Percentiles rank a stretch among this genome's conserved stretches.
Evolutionary conservation across 768 basidiomycete genomes (phyloP).

Genomic region (Candolleomyces eurysporus): DNA sequence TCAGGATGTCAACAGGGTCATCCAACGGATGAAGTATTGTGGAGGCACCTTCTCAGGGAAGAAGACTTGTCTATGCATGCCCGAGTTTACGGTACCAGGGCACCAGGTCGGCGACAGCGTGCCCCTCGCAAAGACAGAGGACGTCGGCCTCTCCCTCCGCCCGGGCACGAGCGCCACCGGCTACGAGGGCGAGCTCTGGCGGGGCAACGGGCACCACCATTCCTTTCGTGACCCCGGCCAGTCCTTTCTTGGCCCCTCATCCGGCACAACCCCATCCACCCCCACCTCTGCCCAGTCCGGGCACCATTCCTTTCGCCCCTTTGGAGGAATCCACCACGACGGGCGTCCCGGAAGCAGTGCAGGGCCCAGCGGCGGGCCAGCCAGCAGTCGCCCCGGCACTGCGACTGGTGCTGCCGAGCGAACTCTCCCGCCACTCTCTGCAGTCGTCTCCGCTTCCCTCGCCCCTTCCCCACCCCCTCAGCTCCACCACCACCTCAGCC

Average conservation of each 20-base stretch:
- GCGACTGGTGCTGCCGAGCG: conserved; percentile 40
- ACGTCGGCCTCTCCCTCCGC: conserved; percentile 41
- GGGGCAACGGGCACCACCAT: conserved; percentile 26
- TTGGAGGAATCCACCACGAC: conserved; percentile 4
- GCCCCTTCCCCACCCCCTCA: conserved; percentile 29
- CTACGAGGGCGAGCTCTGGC: conserved; percentile 58
- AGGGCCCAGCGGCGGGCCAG: conserved; percentile 40
- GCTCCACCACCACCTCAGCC: not conserved
- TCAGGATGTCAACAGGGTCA: too few species aligned
- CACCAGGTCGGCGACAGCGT: not conserved
- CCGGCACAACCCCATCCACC: too few species aligned
- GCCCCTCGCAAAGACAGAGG: conserved; percentile 40
- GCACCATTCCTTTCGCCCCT: conserved; percentile 63
- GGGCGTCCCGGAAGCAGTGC: not conserved
- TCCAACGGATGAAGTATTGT: too few species aligned
- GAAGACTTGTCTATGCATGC: too few species aligned
- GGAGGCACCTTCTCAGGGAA: too few species aligned
- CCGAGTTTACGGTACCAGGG: too few species aligned
- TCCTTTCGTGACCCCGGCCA: conserved; percentile 27
- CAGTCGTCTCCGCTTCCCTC: conserved; percentile 73
- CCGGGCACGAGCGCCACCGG: conserved; percentile 69
- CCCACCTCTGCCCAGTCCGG: conserved; percentile 46
- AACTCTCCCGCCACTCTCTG: conserved; percentile 71
- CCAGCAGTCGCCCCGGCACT: conserved; percentile 51
- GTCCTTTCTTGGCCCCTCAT: conserved; percentile 77